These are phyloP conservation scores for Yueomyces sinensis DNA, from an alignment of 805 yeast species.

Conservation along the genomic window DNA sequence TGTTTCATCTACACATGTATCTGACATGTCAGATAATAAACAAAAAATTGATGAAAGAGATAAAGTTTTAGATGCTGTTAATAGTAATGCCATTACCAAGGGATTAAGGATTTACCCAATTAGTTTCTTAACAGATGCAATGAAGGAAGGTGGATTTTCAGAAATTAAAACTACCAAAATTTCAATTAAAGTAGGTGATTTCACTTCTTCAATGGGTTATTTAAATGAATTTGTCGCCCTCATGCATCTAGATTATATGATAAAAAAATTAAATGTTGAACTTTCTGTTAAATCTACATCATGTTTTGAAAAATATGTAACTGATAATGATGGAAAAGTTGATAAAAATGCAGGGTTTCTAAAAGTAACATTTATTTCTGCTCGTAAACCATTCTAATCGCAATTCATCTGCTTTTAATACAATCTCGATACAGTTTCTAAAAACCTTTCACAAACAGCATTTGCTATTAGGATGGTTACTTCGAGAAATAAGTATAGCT, in stretches of 20 bases:
- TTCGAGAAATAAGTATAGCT: too few relatives aligned
- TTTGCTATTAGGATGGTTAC: too few relatives aligned
- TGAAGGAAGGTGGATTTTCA: slow-evolving; percentile 19
- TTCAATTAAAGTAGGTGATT: slow-evolving; percentile 18
- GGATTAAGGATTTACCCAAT: slow-evolving; percentile 19
- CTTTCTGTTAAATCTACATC: slow-evolving; percentile 9
- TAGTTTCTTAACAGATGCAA: slow-evolving; percentile 11
- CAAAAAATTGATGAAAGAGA: slow-evolving; percentile 13
- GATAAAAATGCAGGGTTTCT: slow-evolving; percentile 18
- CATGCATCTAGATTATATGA: slow-evolving; percentile 9
- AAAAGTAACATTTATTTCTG: slow-evolving; percentile 14
- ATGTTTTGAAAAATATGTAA: slow-evolving; percentile 13
- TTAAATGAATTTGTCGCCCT: slow-evolving; percentile 15
- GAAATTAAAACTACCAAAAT: slow-evolving; percentile 17
- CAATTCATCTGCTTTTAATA: too few relatives aligned
- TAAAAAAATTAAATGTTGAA: slow-evolving; percentile 8
- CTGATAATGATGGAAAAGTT: slow-evolving; percentile 17
- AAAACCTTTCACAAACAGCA: too few relatives aligned
- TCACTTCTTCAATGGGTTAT: slow-evolving; percentile 18
- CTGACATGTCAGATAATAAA: background rate
- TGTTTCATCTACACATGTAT: slow-evolving; percentile 1
- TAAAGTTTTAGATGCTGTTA: slow-evolving; percentile 11
- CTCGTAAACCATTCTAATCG: slow-evolving; percentile 17
- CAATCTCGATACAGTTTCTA: too few relatives aligned
- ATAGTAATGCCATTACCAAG: slow-evolving; percentile 15